phyloP scores from a whole-genome alignment of 2,329 filamentous ascomycete species.

The Didymosphaeria variabile region DNA sequence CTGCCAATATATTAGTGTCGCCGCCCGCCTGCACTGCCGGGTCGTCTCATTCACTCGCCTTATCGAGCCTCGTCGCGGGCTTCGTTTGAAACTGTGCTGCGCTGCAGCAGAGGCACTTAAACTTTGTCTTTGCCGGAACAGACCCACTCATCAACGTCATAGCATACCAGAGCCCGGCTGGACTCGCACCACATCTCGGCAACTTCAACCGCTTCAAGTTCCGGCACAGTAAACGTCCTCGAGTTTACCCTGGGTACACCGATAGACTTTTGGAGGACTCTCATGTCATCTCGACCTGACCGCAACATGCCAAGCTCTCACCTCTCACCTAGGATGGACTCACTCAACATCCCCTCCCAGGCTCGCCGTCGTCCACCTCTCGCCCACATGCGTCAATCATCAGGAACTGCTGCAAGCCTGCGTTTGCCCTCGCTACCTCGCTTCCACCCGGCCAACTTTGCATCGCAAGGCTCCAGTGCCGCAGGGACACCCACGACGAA shows the following conservation, averaged over 20 bases:
- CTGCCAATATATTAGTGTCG: slow-evolving; percentile 45
- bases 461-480: slow-evolving; percentile 50
- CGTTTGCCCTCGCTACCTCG: slow-evolving; percentile 60
- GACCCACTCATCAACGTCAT: slow-evolving; percentile 37
- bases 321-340: slow-evolving; percentile 47
- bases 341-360: slow-evolving; percentile 47
- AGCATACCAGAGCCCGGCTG: slow-evolving; percentile 25
- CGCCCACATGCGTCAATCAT: slow-evolving; percentile 44
- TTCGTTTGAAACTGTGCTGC: slow-evolving; percentile 5
- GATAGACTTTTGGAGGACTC: slow-evolving; percentile 8
- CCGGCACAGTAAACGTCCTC: background rate
- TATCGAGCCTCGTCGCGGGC: slow-evolving; percentile 3
- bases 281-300: slow-evolving; percentile 41
- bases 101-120: background rate
- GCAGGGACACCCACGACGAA: slow-evolving; percentile 49
- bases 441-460: slow-evolving; percentile 63
- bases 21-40: slow-evolving; percentile 25
- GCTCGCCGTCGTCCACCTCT: slow-evolving; percentile 43
- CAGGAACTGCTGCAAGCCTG: slow-evolving; percentile 48
- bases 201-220: background rate
- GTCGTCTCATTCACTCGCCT: slow-evolving; percentile 18
- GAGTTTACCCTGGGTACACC: slow-evolving; percentile 11
- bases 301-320: slow-evolving; percentile 47
- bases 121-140: background rate
- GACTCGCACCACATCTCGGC: slow-evolving; percentile 1